phyloP scores from a whole-genome alignment of 2,329 filamentous ascomycete genomes.

The Ceratocystis alfenasii region DNA sequence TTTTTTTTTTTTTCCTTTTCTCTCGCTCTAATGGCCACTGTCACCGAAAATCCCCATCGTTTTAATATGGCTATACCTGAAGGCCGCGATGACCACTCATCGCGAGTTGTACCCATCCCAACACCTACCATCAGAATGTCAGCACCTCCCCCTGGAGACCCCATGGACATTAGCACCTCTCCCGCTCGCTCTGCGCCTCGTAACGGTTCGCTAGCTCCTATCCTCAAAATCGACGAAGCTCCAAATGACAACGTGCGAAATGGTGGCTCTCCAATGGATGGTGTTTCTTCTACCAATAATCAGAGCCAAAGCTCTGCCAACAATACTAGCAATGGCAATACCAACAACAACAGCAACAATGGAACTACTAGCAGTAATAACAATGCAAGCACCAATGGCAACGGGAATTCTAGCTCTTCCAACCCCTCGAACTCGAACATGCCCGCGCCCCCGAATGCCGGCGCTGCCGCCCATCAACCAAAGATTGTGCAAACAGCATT shows the following conservation, averaged over 20 bases:
- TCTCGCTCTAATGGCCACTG: constrained; percentile 21
- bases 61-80: constrained; percentile 18
- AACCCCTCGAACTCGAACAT: constrained; percentile 32
- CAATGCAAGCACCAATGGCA: constrained; percentile 30
- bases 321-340: constrained; percentile 24
- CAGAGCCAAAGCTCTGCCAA: background rate
- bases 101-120: constrained; percentile 41
- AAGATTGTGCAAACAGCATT: constrained; percentile 98
- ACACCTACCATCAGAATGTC: constrained; percentile 49
- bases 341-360: constrained; percentile 28
- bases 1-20: background rate
- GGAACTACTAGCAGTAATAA: constrained; percentile 23
- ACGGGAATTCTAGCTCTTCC: constrained; percentile 18
- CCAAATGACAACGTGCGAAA: constrained; percentile 8
- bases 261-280: constrained; percentile 25
- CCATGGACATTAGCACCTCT: constrained; percentile 50
- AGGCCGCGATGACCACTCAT: constrained; percentile 17
- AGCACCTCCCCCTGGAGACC: constrained; percentile 44
- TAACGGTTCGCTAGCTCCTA: constrained; percentile 9
- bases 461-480: constrained; percentile 73
- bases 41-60: constrained; percentile 23
- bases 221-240: constrained; percentile 16
- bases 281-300: background rate
- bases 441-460: constrained; percentile 46
- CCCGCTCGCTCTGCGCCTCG: constrained; percentile 32